Percentiles rank a stretch among this genome's conserved stretches.
These are phyloP conservation scores for Delonix regia DNA, from an alignment of 306 rosid genomes.

Conservation along the genomic window DNA sequence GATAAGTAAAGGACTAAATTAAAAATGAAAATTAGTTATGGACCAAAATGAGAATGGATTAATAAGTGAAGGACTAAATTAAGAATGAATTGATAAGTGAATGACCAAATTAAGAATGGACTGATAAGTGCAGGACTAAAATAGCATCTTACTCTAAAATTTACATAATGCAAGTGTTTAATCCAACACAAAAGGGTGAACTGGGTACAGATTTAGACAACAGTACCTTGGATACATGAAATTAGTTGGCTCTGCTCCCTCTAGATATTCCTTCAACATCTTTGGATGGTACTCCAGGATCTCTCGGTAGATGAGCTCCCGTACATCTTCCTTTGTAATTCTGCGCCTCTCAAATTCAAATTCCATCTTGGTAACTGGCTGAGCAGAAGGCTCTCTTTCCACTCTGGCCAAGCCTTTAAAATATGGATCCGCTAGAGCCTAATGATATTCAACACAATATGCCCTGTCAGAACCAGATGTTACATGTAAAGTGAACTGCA, in stretches of 20 bases:
- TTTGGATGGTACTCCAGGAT: conserved; percentile 94
- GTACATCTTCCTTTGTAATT: conserved; percentile 97
- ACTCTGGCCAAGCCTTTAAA: conserved; percentile 99
- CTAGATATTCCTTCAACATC: conserved; percentile 93
- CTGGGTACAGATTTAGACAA: conserved; percentile 4
- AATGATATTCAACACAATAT: conserved; percentile 37
- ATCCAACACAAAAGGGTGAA: neutral
- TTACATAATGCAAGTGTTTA: neutral
- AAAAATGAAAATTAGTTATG: no score
- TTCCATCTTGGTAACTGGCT: conserved; percentile 99
- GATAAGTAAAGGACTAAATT: no score
- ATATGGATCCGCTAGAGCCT: conserved; percentile 99
- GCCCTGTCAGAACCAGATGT: conserved; percentile 25
- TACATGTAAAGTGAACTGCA: conserved; percentile 20
- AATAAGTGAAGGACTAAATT: no score
- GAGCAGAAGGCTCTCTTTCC: conserved; percentile 97
- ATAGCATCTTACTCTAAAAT: neutral
- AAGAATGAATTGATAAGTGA: no score
- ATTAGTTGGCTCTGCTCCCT: conserved; percentile 94
- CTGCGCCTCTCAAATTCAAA: conserved; percentile 98
- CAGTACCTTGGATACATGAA: conserved; percentile 98
- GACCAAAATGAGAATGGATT: no score
- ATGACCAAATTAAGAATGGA: no score
- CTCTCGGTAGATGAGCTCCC: conserved; percentile 95
- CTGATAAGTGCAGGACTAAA: no score